phyloP scores from a whole-genome alignment of 805 yeast genomes.

The Sugiyamaella valdiviana region DNA sequence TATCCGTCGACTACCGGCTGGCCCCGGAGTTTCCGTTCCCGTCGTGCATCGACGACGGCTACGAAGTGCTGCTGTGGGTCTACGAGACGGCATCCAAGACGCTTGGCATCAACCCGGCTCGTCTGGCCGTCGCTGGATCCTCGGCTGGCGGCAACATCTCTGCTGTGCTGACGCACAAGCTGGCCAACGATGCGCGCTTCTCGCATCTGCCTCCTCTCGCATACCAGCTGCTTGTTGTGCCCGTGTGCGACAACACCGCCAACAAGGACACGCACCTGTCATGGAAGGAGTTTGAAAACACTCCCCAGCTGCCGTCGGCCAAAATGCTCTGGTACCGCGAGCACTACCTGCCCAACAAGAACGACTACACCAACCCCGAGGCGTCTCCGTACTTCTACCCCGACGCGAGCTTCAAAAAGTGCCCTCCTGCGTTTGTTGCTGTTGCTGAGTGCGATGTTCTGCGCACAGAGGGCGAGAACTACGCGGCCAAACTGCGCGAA shows the following conservation, averaged over 20 bases:
- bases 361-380: conserved; percentile 29
- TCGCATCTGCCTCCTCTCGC: conserved; percentile 32
- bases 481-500: conserved; percentile 35
- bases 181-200: conserved; percentile 27
- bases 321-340: conserved; percentile 45
- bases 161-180: conserved; percentile 28
- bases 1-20: conserved; percentile 44
- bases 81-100: conserved; percentile 12
- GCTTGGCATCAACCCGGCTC: conserved; percentile 18
- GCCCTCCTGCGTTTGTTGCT: conserved; percentile 28
- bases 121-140: conserved; percentile 40
- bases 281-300: conserved; percentile 28
- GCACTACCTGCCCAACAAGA: conserved; percentile 37
- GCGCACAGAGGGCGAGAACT: conserved; percentile 43
- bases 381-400: conserved; percentile 41
- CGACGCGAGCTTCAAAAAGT: conserved; percentile 35
- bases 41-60: conserved; percentile 42
- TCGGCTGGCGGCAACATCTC: conserved; percentile 41
- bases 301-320: conserved; percentile 40
- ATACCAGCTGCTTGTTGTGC: conserved; percentile 40
- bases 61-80: conserved; percentile 27
- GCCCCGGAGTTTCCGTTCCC: conserved; percentile 49
- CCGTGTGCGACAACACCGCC: conserved; percentile 26
- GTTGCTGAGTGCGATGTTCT: conserved; percentile 38
- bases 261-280: conserved; percentile 33